Evolutionary conservation across 176 grass and related monocot species (phyloP), one percentile per base, ranked within the genome.

Genomic region (Musa acuminata): DNA sequence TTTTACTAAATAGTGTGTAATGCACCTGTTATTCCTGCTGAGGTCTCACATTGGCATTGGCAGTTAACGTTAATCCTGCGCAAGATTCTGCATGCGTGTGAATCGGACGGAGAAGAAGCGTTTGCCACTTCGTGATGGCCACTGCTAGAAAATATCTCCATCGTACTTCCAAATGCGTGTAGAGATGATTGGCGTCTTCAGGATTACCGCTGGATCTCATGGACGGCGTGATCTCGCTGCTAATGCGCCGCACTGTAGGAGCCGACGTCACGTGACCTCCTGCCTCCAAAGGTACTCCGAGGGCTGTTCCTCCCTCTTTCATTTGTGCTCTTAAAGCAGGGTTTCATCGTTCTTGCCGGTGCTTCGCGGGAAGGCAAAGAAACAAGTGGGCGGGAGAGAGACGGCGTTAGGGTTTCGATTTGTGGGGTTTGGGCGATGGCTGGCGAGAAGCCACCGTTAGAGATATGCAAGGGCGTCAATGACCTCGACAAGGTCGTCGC

Each of bases 401-500:
- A 1, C 4, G 57, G 7, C 5, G 13, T 58, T 60, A 60, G 57
- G 57, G 57, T 60, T 60, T n/a, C 17, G 17, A n/a, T 60, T 17
- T 19, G 13, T 7, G 57, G 57, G 16, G n/a, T 4, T 20, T 29
- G 65, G 65, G 65, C 27, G 65, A 68, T 68, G 65, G 65, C 11
- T 8, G 27, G 5, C 12, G 57, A 62, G 57, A 35, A 68, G 63
- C 66, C 35, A 17, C 75, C 85, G 9, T 72, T 92, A 11, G 76
- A 80, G 79, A 75, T 6, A 8, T 81, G 85, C 73, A 87, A 86
- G 87, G 89, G 89, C 25, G 74, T 52, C n/a, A 96, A 90, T 78
- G 93, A 83, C 14, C 79, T 96, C 65, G 92, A 96, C 22, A 96
- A 92, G 87, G 84, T 96, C 57, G 72, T 96, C 35, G 57, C 57